Evolutionary conservation across 345 rosid genomes (phyloP).

Genomic region (Toxicodendron radicans): DNA sequence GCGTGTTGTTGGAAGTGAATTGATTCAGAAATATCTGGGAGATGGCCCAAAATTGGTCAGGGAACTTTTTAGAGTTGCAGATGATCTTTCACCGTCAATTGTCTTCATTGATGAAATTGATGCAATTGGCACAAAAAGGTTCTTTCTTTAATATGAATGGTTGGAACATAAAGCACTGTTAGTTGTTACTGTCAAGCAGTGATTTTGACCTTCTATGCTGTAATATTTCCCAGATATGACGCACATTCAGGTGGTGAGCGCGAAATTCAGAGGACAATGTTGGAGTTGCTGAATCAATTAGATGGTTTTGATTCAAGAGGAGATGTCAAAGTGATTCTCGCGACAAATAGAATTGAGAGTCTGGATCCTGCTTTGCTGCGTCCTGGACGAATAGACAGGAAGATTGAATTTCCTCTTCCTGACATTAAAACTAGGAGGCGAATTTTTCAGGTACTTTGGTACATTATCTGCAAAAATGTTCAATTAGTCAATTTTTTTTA

Average conservation of each 20-base stretch:
- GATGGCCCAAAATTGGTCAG: conserved; percentile 26
- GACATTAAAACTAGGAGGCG: conserved; percentile 38
- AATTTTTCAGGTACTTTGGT: conserved; percentile 4
- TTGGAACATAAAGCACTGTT: neutral
- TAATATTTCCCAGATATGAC: conserved; percentile 22
- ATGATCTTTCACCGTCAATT: conserved; percentile 32
- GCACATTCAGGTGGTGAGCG: conserved; percentile 35
- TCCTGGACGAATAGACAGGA: conserved; percentile 29
- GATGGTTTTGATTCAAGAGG: conserved; percentile 36
- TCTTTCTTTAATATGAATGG: neutral
- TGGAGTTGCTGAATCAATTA: conserved; percentile 31
- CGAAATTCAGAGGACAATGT: conserved; percentile 36
- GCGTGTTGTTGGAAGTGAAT: conserved; percentile 28
- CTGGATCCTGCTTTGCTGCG: conserved; percentile 32
- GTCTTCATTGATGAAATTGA: conserved; percentile 37
- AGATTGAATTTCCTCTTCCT: conserved; percentile 27
- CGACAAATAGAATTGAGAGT: conserved; percentile 29
- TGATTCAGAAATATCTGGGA: conserved; percentile 31
- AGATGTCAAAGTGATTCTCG: conserved; percentile 38
- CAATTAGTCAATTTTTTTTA: neutral
- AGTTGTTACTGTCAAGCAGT: neutral
- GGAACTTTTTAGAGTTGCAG: conserved; percentile 25
- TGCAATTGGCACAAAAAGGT: conserved; percentile 37
- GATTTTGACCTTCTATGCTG: neutral
- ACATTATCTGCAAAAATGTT: neutral